phyloP scores from a whole-genome alignment of 495 filamentous ascomycete species.

The Mytilinidion resinicola region DNA sequence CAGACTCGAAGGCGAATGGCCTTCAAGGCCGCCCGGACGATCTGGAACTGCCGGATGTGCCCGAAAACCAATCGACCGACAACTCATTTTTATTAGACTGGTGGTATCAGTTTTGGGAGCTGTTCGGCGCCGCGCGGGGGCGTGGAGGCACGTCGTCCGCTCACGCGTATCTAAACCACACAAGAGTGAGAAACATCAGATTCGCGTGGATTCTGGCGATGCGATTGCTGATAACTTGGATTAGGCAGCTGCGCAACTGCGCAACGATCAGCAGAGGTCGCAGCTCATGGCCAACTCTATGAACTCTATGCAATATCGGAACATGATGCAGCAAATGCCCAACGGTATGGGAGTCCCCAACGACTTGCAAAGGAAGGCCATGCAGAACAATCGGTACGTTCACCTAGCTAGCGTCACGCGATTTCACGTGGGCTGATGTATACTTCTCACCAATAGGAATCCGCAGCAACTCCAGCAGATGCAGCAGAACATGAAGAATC shows the following conservation, averaged over 20 bases:
- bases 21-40: constrained; percentile 67
- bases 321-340: constrained; percentile 53
- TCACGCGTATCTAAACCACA: constrained; percentile 68
- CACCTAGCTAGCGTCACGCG: too few species aligned
- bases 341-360: constrained; percentile 46
- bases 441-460: constrained; percentile 34
- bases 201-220: too few species aligned
- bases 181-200: constrained; percentile 55
- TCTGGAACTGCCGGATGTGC: constrained; percentile 66
- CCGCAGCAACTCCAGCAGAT: constrained; percentile 62
- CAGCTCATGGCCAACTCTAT: constrained; percentile 67
- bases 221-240: constrained; percentile 10
- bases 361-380: constrained; percentile 62
- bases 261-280: constrained; percentile 47
- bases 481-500: constrained; percentile 55
- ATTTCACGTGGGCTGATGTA: too few species aligned
- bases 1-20: constrained; percentile 64
- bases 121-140: constrained; percentile 70
- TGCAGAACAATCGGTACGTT: constrained; percentile 65
- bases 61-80: constrained; percentile 49
- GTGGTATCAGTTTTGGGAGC: constrained; percentile 96
- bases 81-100: constrained; percentile 86
- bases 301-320: constrained; percentile 47
- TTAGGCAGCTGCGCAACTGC: constrained; percentile 60
- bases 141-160: constrained; percentile 47